Conservation (phyloP, 2,329 filamentous ascomycete species). For the Coniochaeta ligniaria region DNA sequence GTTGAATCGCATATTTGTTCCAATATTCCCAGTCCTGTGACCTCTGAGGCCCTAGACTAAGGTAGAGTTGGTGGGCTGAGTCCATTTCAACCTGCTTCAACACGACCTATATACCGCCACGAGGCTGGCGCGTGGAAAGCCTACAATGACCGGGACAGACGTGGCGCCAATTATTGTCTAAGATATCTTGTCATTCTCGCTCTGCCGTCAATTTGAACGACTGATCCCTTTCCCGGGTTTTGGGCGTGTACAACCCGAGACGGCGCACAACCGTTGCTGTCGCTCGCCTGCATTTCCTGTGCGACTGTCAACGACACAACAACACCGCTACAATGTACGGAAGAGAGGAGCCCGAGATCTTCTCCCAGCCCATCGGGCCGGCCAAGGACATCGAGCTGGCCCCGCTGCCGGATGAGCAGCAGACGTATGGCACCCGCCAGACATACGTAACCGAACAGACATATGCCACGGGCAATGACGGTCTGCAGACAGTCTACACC, state of each 20-base stretch:
- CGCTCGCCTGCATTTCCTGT: neutral
- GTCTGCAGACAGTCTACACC: conserved; percentile 8
- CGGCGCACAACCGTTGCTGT: neutral
- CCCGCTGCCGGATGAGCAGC: conserved; percentile 9
- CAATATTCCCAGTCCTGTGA: neutral
- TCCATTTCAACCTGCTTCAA: neutral
- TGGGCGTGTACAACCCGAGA: neutral
- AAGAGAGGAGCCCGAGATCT: conserved; percentile 17
- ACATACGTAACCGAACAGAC: neutral
- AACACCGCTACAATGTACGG: conserved; percentile 8
- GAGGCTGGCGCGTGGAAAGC: neutral
- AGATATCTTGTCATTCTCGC: neutral
- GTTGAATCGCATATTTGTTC: neutral
- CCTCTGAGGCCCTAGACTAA: neutral
- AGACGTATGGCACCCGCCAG: conserved; percentile 8
- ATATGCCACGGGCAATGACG: conserved; percentile 10
- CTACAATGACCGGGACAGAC: neutral
- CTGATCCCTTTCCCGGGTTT: neutral
- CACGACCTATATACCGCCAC: neutral
- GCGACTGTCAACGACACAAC: neutral
- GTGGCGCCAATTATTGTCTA: neutral
- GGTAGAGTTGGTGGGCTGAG: neutral
- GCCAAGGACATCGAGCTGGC: conserved; percentile 12
- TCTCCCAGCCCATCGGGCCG: conserved; percentile 15
- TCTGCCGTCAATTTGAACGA: neutral